Evolutionary conservation across 23 red algal genomes (phyloP), one percentile per base, ranked within the genome.

Genomic region (Cyanidiococcus yangmingshanensis): DNA sequence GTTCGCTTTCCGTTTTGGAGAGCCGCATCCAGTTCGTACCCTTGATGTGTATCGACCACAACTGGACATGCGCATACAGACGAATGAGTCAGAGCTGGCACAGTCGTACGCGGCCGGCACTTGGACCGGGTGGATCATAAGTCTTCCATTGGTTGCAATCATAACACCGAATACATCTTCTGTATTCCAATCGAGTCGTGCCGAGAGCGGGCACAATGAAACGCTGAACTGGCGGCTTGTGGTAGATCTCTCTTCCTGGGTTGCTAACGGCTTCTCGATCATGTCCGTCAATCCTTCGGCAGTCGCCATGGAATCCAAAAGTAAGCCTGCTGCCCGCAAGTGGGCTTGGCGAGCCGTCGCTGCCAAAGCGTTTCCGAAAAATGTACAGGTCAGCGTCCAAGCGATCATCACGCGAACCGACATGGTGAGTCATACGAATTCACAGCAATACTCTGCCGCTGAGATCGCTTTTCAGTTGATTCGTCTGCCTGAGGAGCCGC

Each of bases 31-130:
- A 71, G 2, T 25, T 12, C 21, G 1, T 0, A 37, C 80, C 2
- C 30, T 83, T 0, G 80, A 83, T 24, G 16, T 83, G 68, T 83
- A 83, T 51, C 80, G 45, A 7, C 80, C 80, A 7, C 35, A 74
- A 31, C 68, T 76, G 27, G 41, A 57, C 2, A 1, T 76, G 33
- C 74, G 68, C 21, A 51, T 83, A 1, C 59, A 30, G 24, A 16
- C 18, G 25, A 58, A 83, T 16, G 25, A 31, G 0, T 83, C 80
- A 26, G 68, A 40, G 18, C 26, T 83, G 59, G 74, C 40, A 36
- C 12, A 12, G 68, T 29, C 80, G 17, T 83, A 76, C 21, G 37
- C 74, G 1, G 33, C 37, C 21, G 80, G 80, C 21, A 75, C 67
- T 15, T 74, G 45, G 68, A 39, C 63, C 33, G 80, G 80, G 1